A percentile compares a stretch with the other conserved stretches of the same genome.
Evolutionary conservation across 257 asterid genomes (phyloP).

Genomic region (Cordia subcordata): DNA sequence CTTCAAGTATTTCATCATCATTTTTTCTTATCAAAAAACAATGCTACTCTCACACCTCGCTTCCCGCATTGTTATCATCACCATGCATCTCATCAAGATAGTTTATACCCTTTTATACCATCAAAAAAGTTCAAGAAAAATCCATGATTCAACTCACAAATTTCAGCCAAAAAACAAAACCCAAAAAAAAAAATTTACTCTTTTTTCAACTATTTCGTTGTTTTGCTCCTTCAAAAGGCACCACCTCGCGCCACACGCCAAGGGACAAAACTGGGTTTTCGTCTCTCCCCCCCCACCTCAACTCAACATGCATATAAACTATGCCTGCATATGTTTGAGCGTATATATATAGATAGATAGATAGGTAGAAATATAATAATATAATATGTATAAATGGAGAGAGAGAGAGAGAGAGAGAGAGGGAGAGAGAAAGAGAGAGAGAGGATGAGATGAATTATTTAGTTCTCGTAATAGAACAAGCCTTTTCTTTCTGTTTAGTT

Average conservation of each 20-base stretch:
- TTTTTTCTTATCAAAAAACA: conserved; percentile 21
- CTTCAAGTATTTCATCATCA: conserved; percentile 9
- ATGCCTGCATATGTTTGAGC: conserved; percentile 5
- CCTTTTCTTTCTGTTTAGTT: no score
- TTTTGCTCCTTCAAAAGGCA: neutral
- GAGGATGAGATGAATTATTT: no score
- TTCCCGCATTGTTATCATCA: conserved; percentile 47
- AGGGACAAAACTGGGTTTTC: conserved; percentile 7
- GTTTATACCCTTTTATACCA: conserved; percentile 7
- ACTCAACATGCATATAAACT: neutral
- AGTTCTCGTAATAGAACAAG: no score
- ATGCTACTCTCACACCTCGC: neutral
- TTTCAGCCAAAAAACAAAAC: no score
- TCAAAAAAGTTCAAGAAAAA: neutral
- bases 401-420: conserved; percentile 19
- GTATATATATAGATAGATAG: conserved; percentile 1
- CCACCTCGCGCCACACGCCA: neutral
- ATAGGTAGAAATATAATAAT: no score
- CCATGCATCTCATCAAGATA: conserved; percentile 8
- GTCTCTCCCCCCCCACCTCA: neutral
- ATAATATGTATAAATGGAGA: neutral
- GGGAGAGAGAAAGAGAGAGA: no score
- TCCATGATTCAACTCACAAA: conserved; percentile 8
- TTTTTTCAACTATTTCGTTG: neutral
- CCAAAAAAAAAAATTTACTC: conserved; percentile 3